Conservation (phyloP, 768 basidiomycete species). For the Neoboletus subvelutipes region DNA sequence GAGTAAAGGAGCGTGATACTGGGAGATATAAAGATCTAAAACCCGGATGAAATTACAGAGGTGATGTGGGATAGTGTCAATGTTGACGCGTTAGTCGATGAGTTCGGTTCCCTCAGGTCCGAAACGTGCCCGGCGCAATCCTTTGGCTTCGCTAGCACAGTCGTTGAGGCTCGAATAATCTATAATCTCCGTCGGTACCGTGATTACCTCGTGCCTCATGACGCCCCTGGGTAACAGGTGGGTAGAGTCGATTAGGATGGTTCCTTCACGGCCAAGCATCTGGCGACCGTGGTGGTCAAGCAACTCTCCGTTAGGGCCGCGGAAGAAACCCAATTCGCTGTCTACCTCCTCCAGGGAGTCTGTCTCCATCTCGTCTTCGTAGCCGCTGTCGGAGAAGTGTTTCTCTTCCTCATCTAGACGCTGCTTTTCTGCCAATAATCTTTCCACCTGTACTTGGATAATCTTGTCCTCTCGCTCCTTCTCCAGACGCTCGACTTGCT, state of each 20-base stretch:
- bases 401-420: constrained; percentile 8
- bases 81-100: constrained; percentile 5
- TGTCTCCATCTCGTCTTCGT: constrained; percentile 22
- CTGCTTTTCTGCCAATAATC: constrained; percentile 10
- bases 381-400: constrained; percentile 4
- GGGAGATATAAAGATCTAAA: neutral
- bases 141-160: neutral
- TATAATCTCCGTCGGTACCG: neutral
- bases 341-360: constrained; percentile 8
- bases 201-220: constrained; percentile 3
- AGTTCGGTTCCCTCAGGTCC: constrained; percentile 28
- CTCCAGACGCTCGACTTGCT: constrained; percentile 24
- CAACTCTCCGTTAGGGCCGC: constrained; percentile 24
- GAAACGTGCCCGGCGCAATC: constrained; percentile 8
- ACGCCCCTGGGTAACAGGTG: neutral
- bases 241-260: constrained; percentile 15
- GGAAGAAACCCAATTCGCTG: neutral
- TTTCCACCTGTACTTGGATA: constrained; percentile 9
- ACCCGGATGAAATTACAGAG: neutral
- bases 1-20: constrained; percentile 1
- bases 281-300: constrained; percentile 18
- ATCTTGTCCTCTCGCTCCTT: constrained; percentile 11
- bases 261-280: constrained; percentile 25
- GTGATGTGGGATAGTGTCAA: neutral
- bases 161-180: neutral